Conservation (phyloP, 139 green algal species). For the Penium margaritaceum region DNA sequence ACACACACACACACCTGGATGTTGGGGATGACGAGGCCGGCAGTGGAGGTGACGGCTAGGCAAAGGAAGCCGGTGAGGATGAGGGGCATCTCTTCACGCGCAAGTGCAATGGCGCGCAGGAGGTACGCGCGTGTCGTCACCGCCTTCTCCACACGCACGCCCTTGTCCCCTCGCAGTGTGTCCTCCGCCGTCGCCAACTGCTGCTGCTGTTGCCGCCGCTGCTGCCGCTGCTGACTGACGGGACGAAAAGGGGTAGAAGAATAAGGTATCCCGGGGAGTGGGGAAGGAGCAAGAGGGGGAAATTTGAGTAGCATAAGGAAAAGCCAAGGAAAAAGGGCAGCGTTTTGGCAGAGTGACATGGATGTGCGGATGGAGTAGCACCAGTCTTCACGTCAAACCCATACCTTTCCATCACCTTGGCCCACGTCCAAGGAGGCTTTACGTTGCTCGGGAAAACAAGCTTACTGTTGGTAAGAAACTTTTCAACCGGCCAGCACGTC, state of each 20-base stretch:
- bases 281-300: neutral
- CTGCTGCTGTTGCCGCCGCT: slow-evolving; percentile 4
- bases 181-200: slow-evolving; percentile 8
- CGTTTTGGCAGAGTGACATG: too few relatives aligned
- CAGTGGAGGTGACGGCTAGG: slow-evolving; percentile 16
- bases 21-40: slow-evolving; percentile 34
- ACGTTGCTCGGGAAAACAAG: too few relatives aligned
- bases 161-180: slow-evolving; percentile 29
- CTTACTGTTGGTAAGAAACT: too few relatives aligned
- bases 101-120: slow-evolving; percentile 27
- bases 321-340: too few relatives aligned
- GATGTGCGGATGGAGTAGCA: too few relatives aligned
- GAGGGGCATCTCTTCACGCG: slow-evolving; percentile 7
- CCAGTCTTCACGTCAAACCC: too few relatives aligned
- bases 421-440: too few relatives aligned
- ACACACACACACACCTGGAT: slow-evolving; percentile 40
- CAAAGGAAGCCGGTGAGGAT: slow-evolving; percentile 26
- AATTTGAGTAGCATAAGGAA: too few relatives aligned
- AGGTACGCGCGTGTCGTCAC: slow-evolving; percentile 30
- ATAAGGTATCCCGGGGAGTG: too few relatives aligned
- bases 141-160: slow-evolving; percentile 24
- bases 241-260: too few relatives aligned
- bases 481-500: too few relatives aligned
- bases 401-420: too few relatives aligned
- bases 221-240: neutral